phyloP scores from a whole-genome alignment of 495 filamentous ascomycete genomes.

The Neurospora sp. region DNA sequence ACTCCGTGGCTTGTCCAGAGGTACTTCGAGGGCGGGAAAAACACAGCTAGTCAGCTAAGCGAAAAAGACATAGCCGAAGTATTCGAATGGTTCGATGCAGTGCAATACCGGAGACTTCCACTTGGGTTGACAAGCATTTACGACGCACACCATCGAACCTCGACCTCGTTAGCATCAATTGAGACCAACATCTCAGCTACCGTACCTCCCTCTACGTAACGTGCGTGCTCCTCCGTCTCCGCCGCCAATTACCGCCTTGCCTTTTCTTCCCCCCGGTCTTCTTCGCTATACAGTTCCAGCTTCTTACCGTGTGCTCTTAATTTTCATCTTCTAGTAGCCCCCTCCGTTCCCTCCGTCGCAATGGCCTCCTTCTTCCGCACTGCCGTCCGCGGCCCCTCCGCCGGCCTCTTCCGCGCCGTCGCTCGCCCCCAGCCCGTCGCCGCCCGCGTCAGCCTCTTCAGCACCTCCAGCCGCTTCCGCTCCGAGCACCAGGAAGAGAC shows the following conservation, averaged over 20 bases:
- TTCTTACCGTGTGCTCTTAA: conserved; percentile 8
- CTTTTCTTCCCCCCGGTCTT: conserved; percentile 4
- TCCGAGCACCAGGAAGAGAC: conserved; percentile 72
- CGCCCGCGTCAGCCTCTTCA: conserved; percentile 50
- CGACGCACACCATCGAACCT: conserved; percentile 9
- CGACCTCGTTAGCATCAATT: conserved; percentile 14
- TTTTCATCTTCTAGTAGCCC: conserved; percentile 1
- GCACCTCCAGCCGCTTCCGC: conserved; percentile 50
- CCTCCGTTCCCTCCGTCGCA: conserved; percentile 19
- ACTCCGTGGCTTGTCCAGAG: background rate
- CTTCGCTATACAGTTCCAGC: background rate
- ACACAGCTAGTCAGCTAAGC: conserved; percentile 12
- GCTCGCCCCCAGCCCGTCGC: conserved; percentile 35
- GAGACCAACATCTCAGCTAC: conserved; percentile 10
- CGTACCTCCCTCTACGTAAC: conserved; percentile 13
- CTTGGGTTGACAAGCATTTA: background rate
- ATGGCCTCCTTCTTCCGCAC: conserved; percentile 59
- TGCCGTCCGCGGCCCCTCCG: conserved; percentile 58
- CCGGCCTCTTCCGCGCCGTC: conserved; percentile 50
- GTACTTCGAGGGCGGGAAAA: conserved; percentile 4
- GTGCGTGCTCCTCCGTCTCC: conserved; percentile 6
- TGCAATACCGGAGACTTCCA: conserved; percentile 12
- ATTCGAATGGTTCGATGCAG: conserved; percentile 23
- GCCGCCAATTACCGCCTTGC: conserved; percentile 14
- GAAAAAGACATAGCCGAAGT: conserved; percentile 13